These are phyloP conservation scores for Petasospora rhodanensis DNA, from an alignment of 1,139 yeast genomes.

Conservation along the genomic window DNA sequence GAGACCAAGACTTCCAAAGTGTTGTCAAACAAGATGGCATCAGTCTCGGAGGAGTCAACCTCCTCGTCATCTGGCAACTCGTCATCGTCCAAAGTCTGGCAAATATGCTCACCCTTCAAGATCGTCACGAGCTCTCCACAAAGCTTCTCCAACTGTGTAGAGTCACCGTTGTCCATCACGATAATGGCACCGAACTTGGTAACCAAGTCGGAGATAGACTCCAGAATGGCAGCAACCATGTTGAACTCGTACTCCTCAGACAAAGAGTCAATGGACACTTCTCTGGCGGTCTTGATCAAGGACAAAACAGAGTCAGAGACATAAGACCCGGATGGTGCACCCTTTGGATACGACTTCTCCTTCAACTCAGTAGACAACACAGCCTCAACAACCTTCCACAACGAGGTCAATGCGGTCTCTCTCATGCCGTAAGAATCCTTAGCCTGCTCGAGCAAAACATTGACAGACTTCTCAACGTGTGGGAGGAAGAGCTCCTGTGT, in stretches of 20 bases:
- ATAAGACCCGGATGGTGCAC: constrained; percentile 62
- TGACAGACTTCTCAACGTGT: constrained; percentile 69
- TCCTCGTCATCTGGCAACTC: constrained; percentile 44
- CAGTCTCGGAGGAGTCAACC: constrained; percentile 80
- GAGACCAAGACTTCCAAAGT: constrained; percentile 82
- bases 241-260: constrained; percentile 77
- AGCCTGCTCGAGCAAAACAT: constrained; percentile 64
- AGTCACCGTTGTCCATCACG: constrained; percentile 54
- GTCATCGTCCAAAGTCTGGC: constrained; percentile 65
- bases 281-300: constrained; percentile 64
- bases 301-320: constrained; percentile 53
- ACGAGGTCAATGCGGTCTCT: constrained; percentile 75
- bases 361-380: constrained; percentile 57
- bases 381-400: constrained; percentile 81
- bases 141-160: constrained; percentile 57
- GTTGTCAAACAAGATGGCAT: constrained; percentile 77
- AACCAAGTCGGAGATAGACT: constrained; percentile 66
- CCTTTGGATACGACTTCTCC: constrained; percentile 58
- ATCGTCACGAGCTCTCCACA: constrained; percentile 68
- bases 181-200: constrained; percentile 71
- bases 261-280: constrained; percentile 56
- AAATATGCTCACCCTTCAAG: constrained; percentile 75
- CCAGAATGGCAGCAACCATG: constrained; percentile 77
- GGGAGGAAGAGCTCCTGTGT: constrained; percentile 77
- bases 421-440: constrained; percentile 89